phyloP scores from a whole-genome alignment of 768 basidiomycete genomes.

The Lactifluus hygrophoroides region DNA sequence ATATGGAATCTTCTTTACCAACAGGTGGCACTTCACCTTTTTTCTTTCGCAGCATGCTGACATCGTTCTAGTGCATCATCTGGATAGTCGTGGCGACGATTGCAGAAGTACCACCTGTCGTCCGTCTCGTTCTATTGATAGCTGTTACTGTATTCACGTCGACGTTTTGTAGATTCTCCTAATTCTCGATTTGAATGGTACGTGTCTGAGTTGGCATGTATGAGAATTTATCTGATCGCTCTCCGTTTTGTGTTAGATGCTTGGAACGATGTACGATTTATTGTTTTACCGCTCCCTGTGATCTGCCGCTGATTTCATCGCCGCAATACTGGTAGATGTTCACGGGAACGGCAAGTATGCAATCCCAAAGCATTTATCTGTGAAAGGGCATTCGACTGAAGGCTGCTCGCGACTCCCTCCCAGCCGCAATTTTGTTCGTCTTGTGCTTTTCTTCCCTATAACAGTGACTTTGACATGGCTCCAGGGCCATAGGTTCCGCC shows the following conservation, averaged over 20 bases:
- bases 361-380: too few relatives aligned
- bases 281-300: too few relatives aligned
- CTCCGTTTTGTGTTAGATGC: background rate
- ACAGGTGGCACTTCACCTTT: background rate
- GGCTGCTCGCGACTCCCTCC: too few relatives aligned
- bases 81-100: background rate
- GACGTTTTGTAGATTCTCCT: background rate
- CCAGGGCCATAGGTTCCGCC: too few relatives aligned
- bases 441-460: too few relatives aligned
- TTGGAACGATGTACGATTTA: background rate
- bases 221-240: background rate
- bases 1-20: constrained; percentile 13
- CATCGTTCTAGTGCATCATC: background rate
- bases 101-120: background rate
- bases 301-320: too few relatives aligned
- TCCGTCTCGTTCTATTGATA: background rate
- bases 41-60: background rate
- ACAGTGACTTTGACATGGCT: too few relatives aligned
- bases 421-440: too few relatives aligned
- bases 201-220: background rate
- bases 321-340: too few relatives aligned
- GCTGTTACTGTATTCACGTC: background rate
- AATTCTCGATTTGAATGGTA: background rate
- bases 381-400: too few relatives aligned
- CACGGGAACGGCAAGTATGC: too few relatives aligned